A percentile compares a stretch with the other conserved stretches of the same genome.
Conservation (phyloP, 177 flowering plant species). For the Tripterygium wilfordii region DNA sequence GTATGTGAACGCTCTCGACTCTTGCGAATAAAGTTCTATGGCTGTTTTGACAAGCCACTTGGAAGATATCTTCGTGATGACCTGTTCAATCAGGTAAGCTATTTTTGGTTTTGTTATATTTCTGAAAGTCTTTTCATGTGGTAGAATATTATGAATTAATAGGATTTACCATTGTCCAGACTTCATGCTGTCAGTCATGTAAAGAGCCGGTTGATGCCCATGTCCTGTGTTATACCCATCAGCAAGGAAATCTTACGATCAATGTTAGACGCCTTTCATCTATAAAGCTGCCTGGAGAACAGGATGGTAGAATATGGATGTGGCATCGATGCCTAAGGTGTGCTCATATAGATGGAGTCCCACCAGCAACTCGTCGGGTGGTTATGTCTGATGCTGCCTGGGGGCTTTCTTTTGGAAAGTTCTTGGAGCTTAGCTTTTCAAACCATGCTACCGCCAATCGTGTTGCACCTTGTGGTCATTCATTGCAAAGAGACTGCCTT, state of each 20-base stretch:
- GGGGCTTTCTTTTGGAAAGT: slow-evolving; percentile 99
- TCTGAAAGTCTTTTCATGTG: background rate
- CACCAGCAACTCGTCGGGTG: slow-evolving; percentile 89
- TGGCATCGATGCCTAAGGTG: slow-evolving; percentile 99
- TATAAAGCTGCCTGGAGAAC: slow-evolving; percentile 73
- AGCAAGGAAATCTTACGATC: slow-evolving; percentile 83
- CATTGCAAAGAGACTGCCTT: slow-evolving; percentile 93
- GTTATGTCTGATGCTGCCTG: slow-evolving; percentile 99
- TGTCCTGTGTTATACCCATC: slow-evolving; percentile 82
- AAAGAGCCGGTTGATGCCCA: slow-evolving; percentile 83
- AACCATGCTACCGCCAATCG: slow-evolving; percentile 98
- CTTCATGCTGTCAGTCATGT: slow-evolving; percentile 60
- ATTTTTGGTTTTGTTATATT: background rate
- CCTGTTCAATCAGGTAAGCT: slow-evolving; percentile 77
- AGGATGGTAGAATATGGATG: slow-evolving; percentile 99
- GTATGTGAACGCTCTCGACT: slow-evolving; percentile 91
- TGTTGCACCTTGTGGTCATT: slow-evolving; percentile 95
- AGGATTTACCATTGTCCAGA: slow-evolving; percentile 35
- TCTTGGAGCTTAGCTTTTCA: slow-evolving; percentile 97
- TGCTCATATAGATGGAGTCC: slow-evolving; percentile 68
- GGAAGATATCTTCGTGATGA: slow-evolving; percentile 88
- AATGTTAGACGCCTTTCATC: slow-evolving; percentile 65
- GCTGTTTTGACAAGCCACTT: slow-evolving; percentile 92
- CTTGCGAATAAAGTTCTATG: slow-evolving; percentile 85
- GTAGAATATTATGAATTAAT: background rate